Evolutionary conservation across 2,329 filamentous ascomycete genomes (phyloP).

Genomic region (Epichloe amarillans): DNA sequence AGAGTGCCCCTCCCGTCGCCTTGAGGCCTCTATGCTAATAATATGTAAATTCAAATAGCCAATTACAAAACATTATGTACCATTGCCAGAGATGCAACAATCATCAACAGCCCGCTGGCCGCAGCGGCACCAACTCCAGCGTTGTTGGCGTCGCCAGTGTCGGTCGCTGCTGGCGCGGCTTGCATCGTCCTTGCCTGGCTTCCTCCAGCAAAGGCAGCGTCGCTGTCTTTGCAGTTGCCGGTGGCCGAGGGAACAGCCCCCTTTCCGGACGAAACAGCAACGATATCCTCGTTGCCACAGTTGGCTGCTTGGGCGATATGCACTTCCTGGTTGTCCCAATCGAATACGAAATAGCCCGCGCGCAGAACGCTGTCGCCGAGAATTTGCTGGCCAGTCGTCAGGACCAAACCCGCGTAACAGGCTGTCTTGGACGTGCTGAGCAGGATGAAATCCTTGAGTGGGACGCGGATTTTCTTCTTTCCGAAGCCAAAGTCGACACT

Average conservation of each 20-base stretch:
- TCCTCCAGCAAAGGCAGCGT: constrained; percentile 6
- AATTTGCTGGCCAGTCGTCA: constrained; percentile 28
- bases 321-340: constrained; percentile 29
- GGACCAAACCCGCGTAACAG: constrained; percentile 30
- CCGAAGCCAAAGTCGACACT: constrained; percentile 37
- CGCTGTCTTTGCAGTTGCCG: constrained; percentile 23
- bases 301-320: constrained; percentile 28
- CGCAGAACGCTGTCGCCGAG: constrained; percentile 29
- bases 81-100: constrained; percentile 1
- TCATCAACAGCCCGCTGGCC: neutral
- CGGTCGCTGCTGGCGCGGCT: constrained; percentile 6
- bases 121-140: constrained; percentile 4
- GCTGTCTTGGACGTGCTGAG: constrained; percentile 14
- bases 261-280: constrained; percentile 20
- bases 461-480: constrained; percentile 26
- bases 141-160: constrained; percentile 3
- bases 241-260: constrained; percentile 20
- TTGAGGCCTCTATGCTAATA: no score
- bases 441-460: constrained; percentile 34
- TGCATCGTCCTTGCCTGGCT: constrained; percentile 9
- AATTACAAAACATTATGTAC: constrained; percentile 3
- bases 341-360: constrained; percentile 32
- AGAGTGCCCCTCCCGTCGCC: no score
- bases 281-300: constrained; percentile 25
- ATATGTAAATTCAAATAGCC: neutral